Evolutionary conservation across 345 rosid species (phyloP), one percentile per base, ranked within the genome.

Genomic region (Conringia planisiliqua): DNA sequence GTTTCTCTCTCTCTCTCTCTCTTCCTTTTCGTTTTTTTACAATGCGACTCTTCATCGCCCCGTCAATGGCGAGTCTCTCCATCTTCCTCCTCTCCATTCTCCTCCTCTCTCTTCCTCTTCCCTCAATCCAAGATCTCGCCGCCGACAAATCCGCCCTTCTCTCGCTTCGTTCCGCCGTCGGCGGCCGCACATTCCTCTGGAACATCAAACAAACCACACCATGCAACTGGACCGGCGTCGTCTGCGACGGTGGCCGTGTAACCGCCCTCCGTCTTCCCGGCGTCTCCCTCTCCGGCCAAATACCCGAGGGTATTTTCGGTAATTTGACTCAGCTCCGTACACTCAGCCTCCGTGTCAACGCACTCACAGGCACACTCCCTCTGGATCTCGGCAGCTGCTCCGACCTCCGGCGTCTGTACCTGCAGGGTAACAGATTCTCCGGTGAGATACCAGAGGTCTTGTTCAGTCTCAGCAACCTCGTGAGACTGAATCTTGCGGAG

Each of bases 121-220:
- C 71, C 1, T 44, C 84, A 9, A 26, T 46, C 18, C 82, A 90
- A 73, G 98, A 96, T 83, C 96, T 92, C 57, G 42, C 89, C 63
- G 82, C 90, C 83, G 99, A 96, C 82, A 80, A 86, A 24, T 80
- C 87, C 4, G 97, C 98, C 6, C 93, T 96, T 10, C 82, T 96
- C 59, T 59, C 84, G 1, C 91, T 96, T 27, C 92, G 99, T 10
- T 82, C 94, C 63, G 68, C 96, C 42, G 88, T 96, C 40, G 85
- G 86, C 8, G 99, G 99, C 47, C 88, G 99, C 7, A 89, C 98
- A 29, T 81, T 85, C 43, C 83, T 88, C 58, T 96, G 99, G 99
- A 73, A 87, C 50, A 68, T 47, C 6, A 76, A 85, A 5, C 84
- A 68, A 14, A 22, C 65, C 48, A 78, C 72, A n/a, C 97, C 97